A percentile compares a stretch with the other conserved stretches of the same genome.
Evolutionary conservation across 2,329 filamentous ascomycete genomes (phyloP).

Genomic region (Tolypocladium album): DNA sequence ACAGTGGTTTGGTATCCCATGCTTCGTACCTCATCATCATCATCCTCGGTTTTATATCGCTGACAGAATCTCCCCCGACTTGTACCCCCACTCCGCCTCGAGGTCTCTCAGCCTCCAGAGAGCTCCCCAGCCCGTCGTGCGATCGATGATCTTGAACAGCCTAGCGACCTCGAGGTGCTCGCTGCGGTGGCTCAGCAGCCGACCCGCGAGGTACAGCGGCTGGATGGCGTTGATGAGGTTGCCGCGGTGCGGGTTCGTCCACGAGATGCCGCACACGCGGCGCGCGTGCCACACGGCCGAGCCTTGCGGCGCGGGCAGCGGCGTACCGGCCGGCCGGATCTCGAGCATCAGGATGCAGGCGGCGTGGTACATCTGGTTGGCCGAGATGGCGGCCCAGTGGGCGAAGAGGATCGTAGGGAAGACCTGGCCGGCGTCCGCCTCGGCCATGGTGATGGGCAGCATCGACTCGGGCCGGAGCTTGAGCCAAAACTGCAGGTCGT

Average conservation of each 20-base stretch:
- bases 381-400: not conserved
- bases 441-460: not conserved
- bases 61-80: not conserved
- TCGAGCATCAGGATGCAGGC: constrained; percentile 12
- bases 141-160: not conserved
- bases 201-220: not conserved
- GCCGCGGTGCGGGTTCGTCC: constrained; percentile 23
- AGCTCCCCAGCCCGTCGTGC: not conserved
- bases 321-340: constrained; percentile 21
- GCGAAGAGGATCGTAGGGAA: not conserved
- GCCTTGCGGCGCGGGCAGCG: constrained; percentile 10
- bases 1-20: not conserved
- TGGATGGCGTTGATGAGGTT: not conserved
- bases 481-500: not conserved
- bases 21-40: not conserved
- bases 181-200: not conserved
- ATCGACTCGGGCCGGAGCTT: not conserved
- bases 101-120: not conserved
- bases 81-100: not conserved
- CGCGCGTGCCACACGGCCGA: constrained; percentile 7
- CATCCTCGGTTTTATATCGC: not conserved
- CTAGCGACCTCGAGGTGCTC: not conserved
- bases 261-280: constrained; percentile 39
- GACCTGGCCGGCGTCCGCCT: not conserved
- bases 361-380: not conserved